Evolutionary conservation across 2,329 filamentous ascomycete genomes (phyloP).

Genomic region (Neonectria sp.): DNA sequence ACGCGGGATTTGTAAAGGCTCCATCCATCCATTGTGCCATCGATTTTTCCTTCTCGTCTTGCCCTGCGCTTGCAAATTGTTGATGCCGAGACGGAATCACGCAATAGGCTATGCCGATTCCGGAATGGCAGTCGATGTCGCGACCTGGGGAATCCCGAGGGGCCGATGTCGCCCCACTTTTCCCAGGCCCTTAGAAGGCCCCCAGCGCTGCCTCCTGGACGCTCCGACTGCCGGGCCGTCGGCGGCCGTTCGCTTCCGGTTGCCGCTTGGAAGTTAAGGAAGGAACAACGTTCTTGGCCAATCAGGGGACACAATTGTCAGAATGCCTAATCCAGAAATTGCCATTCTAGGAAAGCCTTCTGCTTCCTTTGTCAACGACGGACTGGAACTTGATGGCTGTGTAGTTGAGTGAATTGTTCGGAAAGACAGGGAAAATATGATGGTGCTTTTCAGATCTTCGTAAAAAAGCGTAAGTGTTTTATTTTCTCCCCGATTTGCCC

Average conservation of each 20-base stretch:
- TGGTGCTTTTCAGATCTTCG: too few species aligned
- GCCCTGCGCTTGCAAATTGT: constrained; percentile 52
- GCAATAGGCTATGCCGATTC: constrained; percentile 55
- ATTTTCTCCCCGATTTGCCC: background rate
- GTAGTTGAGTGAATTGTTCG: too few species aligned
- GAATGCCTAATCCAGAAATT: constrained; percentile 16
- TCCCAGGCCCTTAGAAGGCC: background rate
- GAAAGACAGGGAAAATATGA: too few species aligned
- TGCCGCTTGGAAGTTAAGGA: constrained; percentile 30
- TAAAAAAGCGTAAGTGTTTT: background rate
- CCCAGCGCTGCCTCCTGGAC: constrained; percentile 2
- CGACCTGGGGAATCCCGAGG: constrained; percentile 46
- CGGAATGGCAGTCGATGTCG: constrained; percentile 49
- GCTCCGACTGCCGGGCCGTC: constrained; percentile 47
- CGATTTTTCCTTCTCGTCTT: constrained; percentile 31
- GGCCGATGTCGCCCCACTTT: constrained; percentile 34
- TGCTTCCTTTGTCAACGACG: background rate
- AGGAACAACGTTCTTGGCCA: background rate
- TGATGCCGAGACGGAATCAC: constrained; percentile 57
- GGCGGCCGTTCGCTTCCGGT: constrained; percentile 38
- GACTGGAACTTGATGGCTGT: background rate
- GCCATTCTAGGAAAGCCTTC: constrained; percentile 1
- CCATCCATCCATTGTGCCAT: constrained; percentile 34
- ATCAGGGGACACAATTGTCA: constrained; percentile 12
- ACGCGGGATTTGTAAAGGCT: constrained; percentile 45